Base-by-base conservation (phyloP, 2,329 filamentous ascomycete genomes). In the Hysterium pulicare region DNA sequence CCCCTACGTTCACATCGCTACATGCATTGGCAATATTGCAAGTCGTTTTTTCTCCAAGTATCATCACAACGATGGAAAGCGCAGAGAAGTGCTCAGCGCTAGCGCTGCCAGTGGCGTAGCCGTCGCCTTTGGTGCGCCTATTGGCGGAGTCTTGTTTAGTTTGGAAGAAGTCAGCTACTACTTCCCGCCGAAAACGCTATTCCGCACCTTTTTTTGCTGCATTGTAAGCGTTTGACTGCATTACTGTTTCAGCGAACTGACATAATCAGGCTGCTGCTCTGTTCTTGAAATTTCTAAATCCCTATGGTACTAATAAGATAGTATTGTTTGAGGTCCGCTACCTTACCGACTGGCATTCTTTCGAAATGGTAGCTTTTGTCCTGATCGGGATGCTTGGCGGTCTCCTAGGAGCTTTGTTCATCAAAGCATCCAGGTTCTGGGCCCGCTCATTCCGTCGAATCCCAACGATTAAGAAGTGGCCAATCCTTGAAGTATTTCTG, bases 151-250 rank as follows among this genome's bases (percentile, higher is more conserved):
- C 1, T 75, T 97, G 2, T 97, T 97, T 67, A 90, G 89, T 24
- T 69, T 97, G 22, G 93, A 98, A 68, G 93, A 97, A 75, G 90
- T 97, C 48, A 84, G 87, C 54, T 97, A 97, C 67, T 97, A 97
- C 68, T 97, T 97, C 64, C 91, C 93, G 0, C 89, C 91, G 5
- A 97, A 98, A 71, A 97, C 91, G 0, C 78, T 98, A 7, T 98
- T 98, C 72, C 78, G 93, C 40, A 97, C 93, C 0, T 98, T 98
- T 68, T 97, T 97, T 69, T 97, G 91, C 72, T 97, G 91, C 67
- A 97, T 97, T 55, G 84, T 86, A 64, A 62, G 71, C 68, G 20
- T 40, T 3, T 11, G 4, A 5, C 21, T 45, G 16, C 21, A 36
- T 44, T 34, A 32, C 20, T 31, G n/a, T 40, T 32, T 4, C 7